phyloP scores from a whole-genome alignment of 2,329 filamentous ascomycete species.

The Amylocarpus encephaloides region DNA sequence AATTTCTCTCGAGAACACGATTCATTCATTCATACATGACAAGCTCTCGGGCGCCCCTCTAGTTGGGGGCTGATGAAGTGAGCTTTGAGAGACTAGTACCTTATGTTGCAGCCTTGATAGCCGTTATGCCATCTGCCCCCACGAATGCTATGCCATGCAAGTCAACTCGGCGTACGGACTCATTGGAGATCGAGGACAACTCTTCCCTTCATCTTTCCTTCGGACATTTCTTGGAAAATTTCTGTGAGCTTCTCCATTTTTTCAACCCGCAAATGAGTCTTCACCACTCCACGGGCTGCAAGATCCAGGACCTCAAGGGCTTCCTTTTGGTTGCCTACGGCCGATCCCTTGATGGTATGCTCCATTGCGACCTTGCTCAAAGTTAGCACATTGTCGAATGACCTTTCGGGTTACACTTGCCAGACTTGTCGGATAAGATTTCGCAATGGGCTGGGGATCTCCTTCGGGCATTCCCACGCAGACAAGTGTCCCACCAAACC shows the following conservation, averaged over 20 bases:
- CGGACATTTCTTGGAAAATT: slow-evolving; percentile 40
- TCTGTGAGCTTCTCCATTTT: slow-evolving; percentile 42
- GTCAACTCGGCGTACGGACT: background rate
- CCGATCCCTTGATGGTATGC: slow-evolving; percentile 42
- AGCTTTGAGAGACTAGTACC: too few species aligned
- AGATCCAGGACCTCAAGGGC: slow-evolving; percentile 43
- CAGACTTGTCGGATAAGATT: slow-evolving; percentile 37
- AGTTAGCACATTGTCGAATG: background rate
- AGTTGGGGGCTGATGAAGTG: too few species aligned
- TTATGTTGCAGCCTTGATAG: too few species aligned
- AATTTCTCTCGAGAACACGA: too few species aligned
- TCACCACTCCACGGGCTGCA: slow-evolving; percentile 41
- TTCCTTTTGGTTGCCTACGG: slow-evolving; percentile 45
- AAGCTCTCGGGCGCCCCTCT: too few species aligned
- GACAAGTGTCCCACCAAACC: slow-evolving; percentile 44
- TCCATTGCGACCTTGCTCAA: slow-evolving; percentile 33
- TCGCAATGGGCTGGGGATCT: slow-evolving; percentile 38
- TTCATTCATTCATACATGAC: too few species aligned
- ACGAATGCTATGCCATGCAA: background rate
- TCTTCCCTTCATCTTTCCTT: slow-evolving; percentile 39
- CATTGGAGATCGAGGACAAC: slow-evolving; percentile 40
- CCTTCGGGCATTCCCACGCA: slow-evolving; percentile 47
- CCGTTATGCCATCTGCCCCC: too few species aligned
- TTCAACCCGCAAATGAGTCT: slow-evolving; percentile 38
- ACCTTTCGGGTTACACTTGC: background rate